These are phyloP conservation scores for Suillus variegatus DNA, from an alignment of 768 basidiomycete genomes.

Conservation along the genomic window DNA sequence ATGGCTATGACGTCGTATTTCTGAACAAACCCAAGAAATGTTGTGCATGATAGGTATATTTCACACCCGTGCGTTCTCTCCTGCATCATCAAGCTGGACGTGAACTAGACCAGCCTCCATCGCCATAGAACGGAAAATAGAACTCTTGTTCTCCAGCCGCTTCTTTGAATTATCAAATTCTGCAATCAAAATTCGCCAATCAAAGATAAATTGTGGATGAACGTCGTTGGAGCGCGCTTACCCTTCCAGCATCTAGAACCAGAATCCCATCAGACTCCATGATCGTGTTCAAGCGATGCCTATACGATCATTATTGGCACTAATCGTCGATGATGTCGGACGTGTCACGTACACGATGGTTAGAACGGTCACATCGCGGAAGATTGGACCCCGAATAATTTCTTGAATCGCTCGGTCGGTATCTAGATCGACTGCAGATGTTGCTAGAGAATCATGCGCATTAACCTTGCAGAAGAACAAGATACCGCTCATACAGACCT, in stretches of 20 bases:
- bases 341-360: slow-evolving; percentile 71
- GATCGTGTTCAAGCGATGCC: slow-evolving; percentile 83
- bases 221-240: slow-evolving; percentile 25
- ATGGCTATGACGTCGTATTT: not conserved
- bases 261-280: slow-evolving; percentile 79
- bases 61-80: not conserved
- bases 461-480: not conserved
- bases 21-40: not conserved
- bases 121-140: slow-evolving; percentile 66
- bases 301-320: slow-evolving; percentile 24
- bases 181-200: slow-evolving; percentile 46
- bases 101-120: slow-evolving; percentile 58
- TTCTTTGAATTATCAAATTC: slow-evolving; percentile 76
- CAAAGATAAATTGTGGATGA: not conserved
- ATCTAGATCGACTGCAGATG: slow-evolving; percentile 87
- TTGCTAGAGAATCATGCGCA: slow-evolving; percentile 47
- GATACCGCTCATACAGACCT: slow-evolving; percentile 43
- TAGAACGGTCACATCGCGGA: slow-evolving; percentile 77
- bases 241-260: slow-evolving; percentile 77
- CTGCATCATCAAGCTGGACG: not conserved
- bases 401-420: slow-evolving; percentile 89
- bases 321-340: not conserved
- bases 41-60: not conserved
- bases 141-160: slow-evolving; percentile 58
- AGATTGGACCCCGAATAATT: slow-evolving; percentile 80